Evolutionary conservation across 345 rosid species (phyloP), one percentile per base, ranked within the genome.

Genomic region (Anastatica hierochuntica): DNA sequence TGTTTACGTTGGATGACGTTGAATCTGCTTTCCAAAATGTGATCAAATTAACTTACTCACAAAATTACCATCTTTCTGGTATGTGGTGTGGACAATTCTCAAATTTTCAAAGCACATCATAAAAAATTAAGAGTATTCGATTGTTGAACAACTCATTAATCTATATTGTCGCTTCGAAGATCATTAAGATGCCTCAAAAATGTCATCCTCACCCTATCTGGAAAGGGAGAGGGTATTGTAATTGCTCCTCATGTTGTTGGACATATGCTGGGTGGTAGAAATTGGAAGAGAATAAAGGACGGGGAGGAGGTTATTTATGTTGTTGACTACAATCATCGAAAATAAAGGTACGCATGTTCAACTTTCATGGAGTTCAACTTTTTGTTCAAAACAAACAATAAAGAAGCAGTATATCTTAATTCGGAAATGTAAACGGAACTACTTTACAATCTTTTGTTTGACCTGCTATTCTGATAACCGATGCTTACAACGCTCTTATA

Each of bases 241-340:
- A 80, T 92, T 65, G 75, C 95, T 34, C 98, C 98, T 14, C 96
- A 92, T 66, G 90, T 69, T 41, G 96, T 95, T 65, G 98, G 98
- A 35, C 98, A 90, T 74, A 85, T 84, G 58, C 64, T 90, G 66
- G 98, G 98, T 62, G 94, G 98, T 57, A 85, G 95, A n/a, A 70
- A 88, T 4, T 92, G 98, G 98, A 88, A 80, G 77, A 92, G 88
- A 68, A 81, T 95, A 6, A 92, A 92, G 75, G 98, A 92, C 43
- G 98, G 98, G 50, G 98, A 92, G 62, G 96, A 92, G 63, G 95
- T 92, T 58, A 72, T 92, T 41, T 92, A 92, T 76, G 98, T 95
- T 56, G 98, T 92, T 56, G 98, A 92, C 63, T 88, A 83, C 68
- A 92, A 92, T 67, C 96, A 85, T 48, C 88, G 96, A 26, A 92